A percentile compares a stretch with the other conserved stretches of the same genome.
Evolutionary conservation across 345 rosid species (phyloP).

Genomic region (Aquilaria malaccensis): DNA sequence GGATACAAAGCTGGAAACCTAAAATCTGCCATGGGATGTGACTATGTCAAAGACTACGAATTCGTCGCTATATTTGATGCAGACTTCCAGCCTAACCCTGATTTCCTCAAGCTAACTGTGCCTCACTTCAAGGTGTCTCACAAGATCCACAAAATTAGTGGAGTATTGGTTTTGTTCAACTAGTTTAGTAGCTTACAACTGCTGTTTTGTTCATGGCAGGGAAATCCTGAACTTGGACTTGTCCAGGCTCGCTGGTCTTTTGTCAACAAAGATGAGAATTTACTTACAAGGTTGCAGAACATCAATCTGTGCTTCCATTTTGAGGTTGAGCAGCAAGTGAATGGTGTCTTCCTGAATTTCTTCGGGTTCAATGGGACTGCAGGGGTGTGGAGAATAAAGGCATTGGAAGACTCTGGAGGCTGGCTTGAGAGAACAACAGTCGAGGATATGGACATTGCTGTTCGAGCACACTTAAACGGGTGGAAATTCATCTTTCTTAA

Average conservation of each 20-base stretch:
- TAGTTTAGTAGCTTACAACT: neutral
- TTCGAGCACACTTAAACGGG: conserved; percentile 77
- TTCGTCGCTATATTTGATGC: conserved; percentile 79
- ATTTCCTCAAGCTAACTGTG: conserved; percentile 64
- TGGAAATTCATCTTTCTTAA: conserved; percentile 84
- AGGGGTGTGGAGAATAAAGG: conserved; percentile 87
- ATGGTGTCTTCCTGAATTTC: conserved; percentile 67
- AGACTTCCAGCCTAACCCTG: conserved; percentile 80
- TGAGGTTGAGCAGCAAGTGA: conserved; percentile 93
- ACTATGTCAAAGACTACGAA: conserved; percentile 72
- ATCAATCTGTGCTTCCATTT: conserved; percentile 84
- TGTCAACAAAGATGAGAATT: conserved; percentile 88
- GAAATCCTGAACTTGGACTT: conserved; percentile 69
- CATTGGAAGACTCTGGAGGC: conserved; percentile 80
- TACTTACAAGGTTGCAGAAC: conserved; percentile 86
- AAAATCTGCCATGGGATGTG: conserved; percentile 85
- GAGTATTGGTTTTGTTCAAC: conserved; percentile 7
- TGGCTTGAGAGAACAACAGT: conserved; percentile 95
- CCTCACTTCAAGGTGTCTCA: conserved; percentile 75
- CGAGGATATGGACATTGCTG: conserved; percentile 94
- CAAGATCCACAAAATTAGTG: neutral
- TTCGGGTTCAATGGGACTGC: conserved; percentile 95
- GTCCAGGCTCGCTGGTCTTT: conserved; percentile 94
- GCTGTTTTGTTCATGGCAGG: conserved; percentile 35
- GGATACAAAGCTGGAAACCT: conserved; percentile 96